A percentile compares a stretch with the other conserved stretches of the same genome.
Evolutionary conservation across 768 basidiomycete species (phyloP).

Genomic region (Rossbeevera mucosa): DNA sequence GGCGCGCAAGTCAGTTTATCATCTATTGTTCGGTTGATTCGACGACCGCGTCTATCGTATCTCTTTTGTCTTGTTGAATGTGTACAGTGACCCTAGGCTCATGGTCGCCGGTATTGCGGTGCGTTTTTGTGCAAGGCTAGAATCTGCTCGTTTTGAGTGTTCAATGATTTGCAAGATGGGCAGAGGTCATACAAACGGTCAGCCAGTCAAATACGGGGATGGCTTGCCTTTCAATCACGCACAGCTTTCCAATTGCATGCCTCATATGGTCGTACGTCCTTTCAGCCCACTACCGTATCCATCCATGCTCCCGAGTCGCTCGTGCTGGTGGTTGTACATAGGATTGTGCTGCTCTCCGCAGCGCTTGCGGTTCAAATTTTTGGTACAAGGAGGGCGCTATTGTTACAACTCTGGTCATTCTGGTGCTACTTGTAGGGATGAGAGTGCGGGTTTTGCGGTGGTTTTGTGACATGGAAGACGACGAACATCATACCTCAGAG

Average conservation of each 20-base stretch:
- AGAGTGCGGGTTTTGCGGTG: background rate
- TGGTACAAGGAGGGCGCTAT: background rate
- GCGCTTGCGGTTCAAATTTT: slow-evolving; percentile 11
- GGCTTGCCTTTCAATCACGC: slow-evolving; percentile 10
- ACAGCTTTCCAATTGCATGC: slow-evolving; percentile 12
- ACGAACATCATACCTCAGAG: background rate
- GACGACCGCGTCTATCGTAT: slow-evolving; percentile 10
- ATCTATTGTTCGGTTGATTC: slow-evolving; percentile 13
- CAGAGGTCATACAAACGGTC: slow-evolving; percentile 1
- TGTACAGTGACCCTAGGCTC: slow-evolving; percentile 9
- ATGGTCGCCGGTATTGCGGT: slow-evolving; percentile 6
- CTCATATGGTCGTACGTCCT: slow-evolving; percentile 16
- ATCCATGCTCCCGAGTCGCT: background rate
- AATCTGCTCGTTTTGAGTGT: too few species aligned
- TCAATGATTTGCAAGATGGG: background rate
- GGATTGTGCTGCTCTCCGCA: slow-evolving; percentile 5
- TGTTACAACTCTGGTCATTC: slow-evolving; percentile 2
- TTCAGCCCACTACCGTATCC: background rate
- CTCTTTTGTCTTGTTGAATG: slow-evolving; percentile 5
- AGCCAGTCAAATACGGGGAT: slow-evolving; percentile 3
- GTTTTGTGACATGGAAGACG: background rate
- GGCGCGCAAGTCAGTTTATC: background rate
- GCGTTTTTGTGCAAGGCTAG: background rate
- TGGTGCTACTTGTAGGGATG: background rate
- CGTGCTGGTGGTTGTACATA: background rate